Percentiles rank a stretch among this genome's conserved stretches.
Conservation (phyloP, 331 rosid genomes). For the Arachis monticola region DNA sequence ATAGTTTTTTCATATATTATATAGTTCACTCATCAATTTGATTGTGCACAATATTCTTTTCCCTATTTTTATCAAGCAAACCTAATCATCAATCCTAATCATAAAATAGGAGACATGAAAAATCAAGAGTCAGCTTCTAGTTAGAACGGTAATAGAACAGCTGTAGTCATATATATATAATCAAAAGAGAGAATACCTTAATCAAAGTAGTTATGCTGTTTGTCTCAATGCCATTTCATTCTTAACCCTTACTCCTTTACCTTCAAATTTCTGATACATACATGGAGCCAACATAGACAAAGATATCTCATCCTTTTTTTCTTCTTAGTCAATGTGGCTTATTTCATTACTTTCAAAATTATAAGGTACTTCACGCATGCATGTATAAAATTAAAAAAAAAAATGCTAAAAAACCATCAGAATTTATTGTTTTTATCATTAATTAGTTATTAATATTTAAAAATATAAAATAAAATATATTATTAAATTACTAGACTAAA, state of each 20-base stretch:
- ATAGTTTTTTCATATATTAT: too few relatives aligned
- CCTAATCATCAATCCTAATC: not conserved
- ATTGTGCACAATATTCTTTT: too few relatives aligned
- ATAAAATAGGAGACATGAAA: not conserved
- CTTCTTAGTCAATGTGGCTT: not conserved
- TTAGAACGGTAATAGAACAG: conserved; percentile 22
- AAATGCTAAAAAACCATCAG: too few relatives aligned
- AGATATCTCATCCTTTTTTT: conserved; percentile 67
- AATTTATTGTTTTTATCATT: too few relatives aligned
- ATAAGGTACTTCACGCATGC: conserved; percentile 17
- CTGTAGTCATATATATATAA: not conserved
- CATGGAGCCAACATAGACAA: conserved; percentile 63
- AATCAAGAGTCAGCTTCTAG: not conserved
- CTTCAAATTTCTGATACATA: conserved; percentile 49
- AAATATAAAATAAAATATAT: too few relatives aligned
- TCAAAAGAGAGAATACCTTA: conserved; percentile 5
- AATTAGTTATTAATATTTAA: too few relatives aligned
- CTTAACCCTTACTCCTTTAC: conserved; percentile 70
- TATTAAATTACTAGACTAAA: too few relatives aligned
- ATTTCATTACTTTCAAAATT: conserved; percentile 16
- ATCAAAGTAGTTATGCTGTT: conserved; percentile 61
- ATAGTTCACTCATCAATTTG: not conserved
- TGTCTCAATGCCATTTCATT: conserved; percentile 60
- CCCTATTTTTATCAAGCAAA: too few relatives aligned
- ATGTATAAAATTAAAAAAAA: too few relatives aligned